Evolutionary conservation across 345 rosid genomes (phyloP), one percentile per base, ranked within the genome.

Genomic region (Crucihimalaya himalaica): DNA sequence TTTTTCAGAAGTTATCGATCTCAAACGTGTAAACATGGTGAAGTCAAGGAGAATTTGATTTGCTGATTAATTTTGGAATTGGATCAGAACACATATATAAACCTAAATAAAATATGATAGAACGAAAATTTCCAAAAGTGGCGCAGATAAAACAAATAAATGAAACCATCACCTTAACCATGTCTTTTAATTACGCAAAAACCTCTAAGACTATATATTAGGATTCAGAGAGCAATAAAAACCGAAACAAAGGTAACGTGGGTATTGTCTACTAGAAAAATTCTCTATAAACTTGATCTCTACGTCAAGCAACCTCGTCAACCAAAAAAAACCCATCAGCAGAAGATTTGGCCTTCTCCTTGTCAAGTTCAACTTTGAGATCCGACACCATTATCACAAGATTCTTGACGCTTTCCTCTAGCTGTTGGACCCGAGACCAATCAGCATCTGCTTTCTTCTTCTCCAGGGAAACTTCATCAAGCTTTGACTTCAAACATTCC

Each of bases 251-350:
- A 52, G 4, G 35, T 31, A 45, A 15, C 28, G 35, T 28, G 42
- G 2, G 8, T 37, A 37, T 11, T 37, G 14, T 37, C 42, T 37
- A 37, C 1, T 37, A 37, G 8, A 3, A 1, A 37, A 31, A 10
- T 4, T 37, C 42, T 37, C 12, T 40, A 40, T 28, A n/a, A 39
- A 16, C 59, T 25, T 48, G 39, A 47, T 60, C 4, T 14, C 61
- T 27, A 27, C 12, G 40, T 61, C 62, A 71, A 71, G 40, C 61
- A 51, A 14, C 8, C 12, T 35, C 19, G 15, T 66, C 20, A 5
- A 63, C 70, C 63, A 72, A 54, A 56, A 72, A 15, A 63, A 72
- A 72, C 1, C 43, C 76, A 72, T 63, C 70, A 20, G 5, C 63
- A 20, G 5, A 63, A n/a, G 63, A 29, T 53, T 54, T 53, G 14